phyloP scores from a whole-genome alignment of 2,329 filamentous ascomycete genomes.

The Alternaria metachromatica region DNA sequence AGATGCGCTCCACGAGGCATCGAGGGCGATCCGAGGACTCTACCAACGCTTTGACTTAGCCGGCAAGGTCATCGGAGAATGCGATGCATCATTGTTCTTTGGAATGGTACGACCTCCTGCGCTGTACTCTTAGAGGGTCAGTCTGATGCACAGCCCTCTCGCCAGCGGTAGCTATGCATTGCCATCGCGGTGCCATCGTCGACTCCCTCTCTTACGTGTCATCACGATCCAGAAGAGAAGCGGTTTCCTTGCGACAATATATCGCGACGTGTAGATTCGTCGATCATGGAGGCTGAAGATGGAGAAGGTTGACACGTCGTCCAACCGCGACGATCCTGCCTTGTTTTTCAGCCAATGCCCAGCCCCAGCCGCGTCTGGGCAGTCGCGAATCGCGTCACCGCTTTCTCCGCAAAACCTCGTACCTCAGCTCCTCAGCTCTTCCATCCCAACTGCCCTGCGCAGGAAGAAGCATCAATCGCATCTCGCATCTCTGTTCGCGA shows the following conservation, averaged over 20 bases:
- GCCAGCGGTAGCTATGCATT: neutral
- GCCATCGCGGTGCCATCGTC: neutral
- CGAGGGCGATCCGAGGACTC: neutral
- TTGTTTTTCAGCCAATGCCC: neutral
- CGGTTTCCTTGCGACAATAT: rapidly evolving
- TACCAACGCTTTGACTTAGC: rapidly evolving
- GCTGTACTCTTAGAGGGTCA: neutral
- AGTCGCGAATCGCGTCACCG: slow-evolving; percentile 7
- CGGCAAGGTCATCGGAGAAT: neutral
- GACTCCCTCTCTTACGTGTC: neutral
- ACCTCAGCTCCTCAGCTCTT: slow-evolving; percentile 7
- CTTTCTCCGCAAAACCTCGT: neutral
- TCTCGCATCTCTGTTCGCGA: neutral
- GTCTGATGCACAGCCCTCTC: neutral
- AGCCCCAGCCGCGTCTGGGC: slow-evolving; percentile 10
- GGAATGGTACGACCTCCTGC: neutral
- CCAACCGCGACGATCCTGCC: slow-evolving; percentile 1
- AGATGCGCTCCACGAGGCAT: neutral
- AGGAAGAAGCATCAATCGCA: neutral
- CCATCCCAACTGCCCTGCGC: slow-evolving; percentile 1
- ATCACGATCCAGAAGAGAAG: neutral
- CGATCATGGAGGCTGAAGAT: neutral
- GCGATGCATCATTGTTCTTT: neutral
- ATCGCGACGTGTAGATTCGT: neutral
- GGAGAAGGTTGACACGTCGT: neutral